These are phyloP conservation scores for Hypomontagnella monticulosa DNA, from an alignment of 495 filamentous ascomycete species.

Conservation along the genomic window DNA sequence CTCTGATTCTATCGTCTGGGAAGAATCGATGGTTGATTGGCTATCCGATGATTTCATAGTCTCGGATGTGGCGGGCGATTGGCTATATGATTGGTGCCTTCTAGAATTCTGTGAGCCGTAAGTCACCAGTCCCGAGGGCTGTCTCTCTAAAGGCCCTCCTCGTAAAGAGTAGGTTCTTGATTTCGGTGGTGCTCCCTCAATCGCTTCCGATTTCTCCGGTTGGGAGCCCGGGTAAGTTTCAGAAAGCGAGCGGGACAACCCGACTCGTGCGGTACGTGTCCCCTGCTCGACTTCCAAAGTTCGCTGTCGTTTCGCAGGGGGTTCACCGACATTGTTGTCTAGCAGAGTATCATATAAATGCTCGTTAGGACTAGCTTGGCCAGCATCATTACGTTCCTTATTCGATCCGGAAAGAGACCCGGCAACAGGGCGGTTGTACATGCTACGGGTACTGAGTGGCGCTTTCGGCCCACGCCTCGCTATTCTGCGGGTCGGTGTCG, in stretches of 20 bases:
- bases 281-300: neutral
- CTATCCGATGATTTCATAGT: neutral
- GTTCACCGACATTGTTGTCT: neutral
- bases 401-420: constrained; percentile 16
- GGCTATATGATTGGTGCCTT: neutral
- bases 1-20: constrained; percentile 6
- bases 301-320: constrained; percentile 12
- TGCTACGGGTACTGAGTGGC: constrained; percentile 32
- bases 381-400: constrained; percentile 3
- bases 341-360: neutral
- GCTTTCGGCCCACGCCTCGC: constrained; percentile 31
- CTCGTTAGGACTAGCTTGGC: neutral
- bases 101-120: constrained; percentile 7
- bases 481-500: constrained; percentile 18
- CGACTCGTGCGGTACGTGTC: neutral
- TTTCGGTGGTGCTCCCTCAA: neutral
- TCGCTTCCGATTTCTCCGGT: neutral
- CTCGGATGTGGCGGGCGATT: neutral
- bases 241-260: constrained; percentile 35
- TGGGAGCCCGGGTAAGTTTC: constrained; percentile 2
- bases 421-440: constrained; percentile 45
- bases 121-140: constrained; percentile 5
- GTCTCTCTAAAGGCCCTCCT: constrained; percentile 12
- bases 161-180: neutral
- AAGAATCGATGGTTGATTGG: constrained; percentile 21